A percentile compares a stretch with the other conserved stretches of the same genome.
Evolutionary conservation across 306 rosid species (phyloP).

Genomic region (Gastrolobium villosum): DNA sequence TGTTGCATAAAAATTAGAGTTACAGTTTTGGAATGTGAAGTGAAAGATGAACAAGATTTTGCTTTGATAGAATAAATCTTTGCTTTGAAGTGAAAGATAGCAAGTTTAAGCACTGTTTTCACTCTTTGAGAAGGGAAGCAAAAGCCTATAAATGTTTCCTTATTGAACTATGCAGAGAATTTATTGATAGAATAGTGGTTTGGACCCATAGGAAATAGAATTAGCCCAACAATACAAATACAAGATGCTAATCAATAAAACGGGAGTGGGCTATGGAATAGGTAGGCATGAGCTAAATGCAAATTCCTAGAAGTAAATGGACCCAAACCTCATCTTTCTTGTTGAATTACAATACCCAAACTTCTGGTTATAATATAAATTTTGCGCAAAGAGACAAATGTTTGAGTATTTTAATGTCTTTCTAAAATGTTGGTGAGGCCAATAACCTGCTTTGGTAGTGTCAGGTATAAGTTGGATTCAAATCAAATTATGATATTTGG

Average conservation of each 20-base stretch:
- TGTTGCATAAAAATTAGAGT: neutral
- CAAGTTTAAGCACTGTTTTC: neutral
- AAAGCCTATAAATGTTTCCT: neutral
- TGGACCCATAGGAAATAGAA: neutral
- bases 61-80: no score
- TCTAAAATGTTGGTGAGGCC: no score
- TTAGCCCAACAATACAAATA: conserved; percentile 16
- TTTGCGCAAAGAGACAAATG: neutral
- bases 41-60: neutral
- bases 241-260: no score
- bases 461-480: no score
- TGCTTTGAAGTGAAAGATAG: neutral
- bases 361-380: neutral
- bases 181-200: neutral
- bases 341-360: neutral
- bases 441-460: no score
- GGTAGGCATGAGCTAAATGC: conserved; percentile 2
- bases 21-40: conserved; percentile 17
- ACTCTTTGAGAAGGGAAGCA: neutral
- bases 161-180: neutral
- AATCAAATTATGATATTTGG: no score
- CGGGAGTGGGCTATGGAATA: neutral
- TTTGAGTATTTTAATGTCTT: no score
- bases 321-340: neutral
- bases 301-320: neutral